Percentiles rank a stretch among this genome's conserved stretches.
These are phyloP conservation scores for Cokeromyces recurvatus DNA, from an alignment of 371 early-diverging fungal genomes.

Conservation along the genomic window DNA sequence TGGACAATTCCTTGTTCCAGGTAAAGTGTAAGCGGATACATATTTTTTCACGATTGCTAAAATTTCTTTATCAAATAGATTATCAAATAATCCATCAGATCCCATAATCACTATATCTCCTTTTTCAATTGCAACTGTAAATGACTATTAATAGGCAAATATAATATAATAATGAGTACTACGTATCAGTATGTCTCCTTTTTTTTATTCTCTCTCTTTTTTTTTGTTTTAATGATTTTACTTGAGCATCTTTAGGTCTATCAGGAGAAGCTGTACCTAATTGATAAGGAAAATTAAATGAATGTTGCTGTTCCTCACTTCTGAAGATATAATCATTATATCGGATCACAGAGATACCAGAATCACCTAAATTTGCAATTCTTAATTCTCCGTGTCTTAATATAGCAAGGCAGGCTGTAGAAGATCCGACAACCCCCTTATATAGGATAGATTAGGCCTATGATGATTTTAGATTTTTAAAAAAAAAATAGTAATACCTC, in stretches of 20 bases:
- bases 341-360: conserved; percentile 81
- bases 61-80: conserved; percentile 77
- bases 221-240: too few species aligned
- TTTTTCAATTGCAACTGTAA: conserved; percentile 68
- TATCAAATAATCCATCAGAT: conserved; percentile 77
- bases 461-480: too few species aligned
- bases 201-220: too few species aligned
- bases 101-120: conserved; percentile 74
- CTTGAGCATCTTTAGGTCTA: conserved; percentile 62
- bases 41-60: conserved; percentile 22
- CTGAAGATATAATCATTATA: conserved; percentile 80
- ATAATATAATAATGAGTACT: neutral
- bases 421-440: conserved; percentile 77
- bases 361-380: conserved; percentile 90
- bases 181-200: neutral
- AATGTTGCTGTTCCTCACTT: conserved; percentile 82
- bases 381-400: conserved; percentile 83
- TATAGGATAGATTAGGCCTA: too few species aligned
- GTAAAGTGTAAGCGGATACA: conserved; percentile 20
- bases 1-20: conserved; percentile 34
- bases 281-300: conserved; percentile 76
- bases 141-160: too few species aligned
- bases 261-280: conserved; percentile 63
- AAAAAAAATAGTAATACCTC: too few species aligned
- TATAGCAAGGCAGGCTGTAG: conserved; percentile 82